Evolutionary conservation across 768 basidiomycete species (phyloP).

Genomic region (Auricularia cornea): DNA sequence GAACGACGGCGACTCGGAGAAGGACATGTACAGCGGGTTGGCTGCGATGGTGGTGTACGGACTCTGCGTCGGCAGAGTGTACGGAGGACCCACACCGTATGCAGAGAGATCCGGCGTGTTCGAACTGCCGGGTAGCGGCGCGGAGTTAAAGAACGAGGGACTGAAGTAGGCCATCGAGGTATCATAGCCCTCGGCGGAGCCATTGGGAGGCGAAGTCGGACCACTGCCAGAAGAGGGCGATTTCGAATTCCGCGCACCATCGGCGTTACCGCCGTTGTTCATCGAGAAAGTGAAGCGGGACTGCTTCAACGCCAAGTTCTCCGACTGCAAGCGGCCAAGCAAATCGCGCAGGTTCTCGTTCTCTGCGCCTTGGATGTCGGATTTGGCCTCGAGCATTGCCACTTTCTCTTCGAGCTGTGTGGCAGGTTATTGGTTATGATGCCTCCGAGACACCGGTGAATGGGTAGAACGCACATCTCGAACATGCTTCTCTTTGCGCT

Average conservation of each 20-base stretch:
- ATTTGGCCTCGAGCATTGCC: constrained; percentile 75
- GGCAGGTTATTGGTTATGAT: background rate
- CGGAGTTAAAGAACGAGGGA: constrained; percentile 16
- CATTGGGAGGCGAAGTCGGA: constrained; percentile 10
- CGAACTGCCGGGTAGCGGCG: constrained; percentile 16
- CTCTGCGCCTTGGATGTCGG: constrained; percentile 60
- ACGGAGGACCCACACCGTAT: constrained; percentile 36
- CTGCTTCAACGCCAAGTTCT: constrained; percentile 78
- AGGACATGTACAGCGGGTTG: constrained; percentile 83
- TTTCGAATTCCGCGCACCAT: background rate
- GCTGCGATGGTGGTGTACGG: constrained; percentile 74
- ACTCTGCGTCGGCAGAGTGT: constrained; percentile 35
- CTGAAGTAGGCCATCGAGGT: constrained; percentile 3
- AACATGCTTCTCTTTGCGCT: constrained; percentile 95
- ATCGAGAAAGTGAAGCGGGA: constrained; percentile 77
- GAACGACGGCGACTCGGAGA: constrained; percentile 35
- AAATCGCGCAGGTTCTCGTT: constrained; percentile 88
- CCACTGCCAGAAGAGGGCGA: constrained; percentile 20
- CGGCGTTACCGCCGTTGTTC: constrained; percentile 10
- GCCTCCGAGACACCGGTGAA: constrained; percentile 1
- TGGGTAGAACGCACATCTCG: constrained; percentile 65
- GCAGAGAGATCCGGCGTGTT: constrained; percentile 44
- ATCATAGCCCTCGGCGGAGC: background rate
- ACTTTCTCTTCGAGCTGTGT: constrained; percentile 84
- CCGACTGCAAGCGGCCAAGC: constrained; percentile 72